Evolutionary conservation across 2,329 filamentous ascomycete species (phyloP).

Genomic region (Ophiostoma piceae): DNA sequence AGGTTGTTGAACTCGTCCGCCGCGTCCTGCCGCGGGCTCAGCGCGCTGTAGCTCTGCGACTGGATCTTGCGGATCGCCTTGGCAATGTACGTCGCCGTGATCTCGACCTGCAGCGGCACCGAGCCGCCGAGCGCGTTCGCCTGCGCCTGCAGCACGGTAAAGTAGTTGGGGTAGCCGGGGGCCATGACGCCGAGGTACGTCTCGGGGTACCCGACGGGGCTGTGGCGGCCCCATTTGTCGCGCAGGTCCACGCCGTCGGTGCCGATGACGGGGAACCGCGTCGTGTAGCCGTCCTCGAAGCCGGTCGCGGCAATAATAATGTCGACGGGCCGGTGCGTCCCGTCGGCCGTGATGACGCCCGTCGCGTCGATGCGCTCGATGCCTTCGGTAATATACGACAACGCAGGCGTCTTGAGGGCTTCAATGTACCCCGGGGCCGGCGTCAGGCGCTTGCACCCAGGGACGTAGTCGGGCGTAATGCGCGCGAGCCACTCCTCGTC

Average conservation of each 20-base stretch:
- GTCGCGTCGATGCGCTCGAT: conserved; percentile 33
- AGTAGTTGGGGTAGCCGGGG: conserved; percentile 6
- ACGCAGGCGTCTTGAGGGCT: conserved; percentile 30
- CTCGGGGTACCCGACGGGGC: conserved; percentile 20
- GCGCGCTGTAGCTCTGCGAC: conserved; percentile 25
- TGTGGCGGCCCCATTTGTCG: conserved; percentile 25
- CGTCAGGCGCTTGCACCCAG: conserved; percentile 30
- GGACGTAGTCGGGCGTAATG: conserved; percentile 23
- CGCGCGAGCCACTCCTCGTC: conserved; percentile 33
- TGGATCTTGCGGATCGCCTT: conserved; percentile 28
- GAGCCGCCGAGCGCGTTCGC: conserved; percentile 25
- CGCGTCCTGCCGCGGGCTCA: conserved; percentile 24
- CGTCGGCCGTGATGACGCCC: conserved; percentile 31
- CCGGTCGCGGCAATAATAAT: conserved; percentile 33
- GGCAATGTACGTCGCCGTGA: conserved; percentile 25
- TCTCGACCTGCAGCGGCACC: conserved; percentile 27
- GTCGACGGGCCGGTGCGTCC: conserved; percentile 24
- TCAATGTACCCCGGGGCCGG: conserved; percentile 31
- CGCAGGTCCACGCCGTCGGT: conserved; percentile 22
- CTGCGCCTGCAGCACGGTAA: conserved; percentile 23
- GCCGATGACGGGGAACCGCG: conserved; percentile 25
- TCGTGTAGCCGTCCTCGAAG: conserved; percentile 29
- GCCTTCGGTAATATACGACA: conserved; percentile 32
- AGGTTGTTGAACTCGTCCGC: conserved; percentile 27
- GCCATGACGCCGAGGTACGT: conserved; percentile 11